Base-by-base conservation (phyloP, 2,329 filamentous ascomycete species). In the Incumbomyces delicatus region DNA sequence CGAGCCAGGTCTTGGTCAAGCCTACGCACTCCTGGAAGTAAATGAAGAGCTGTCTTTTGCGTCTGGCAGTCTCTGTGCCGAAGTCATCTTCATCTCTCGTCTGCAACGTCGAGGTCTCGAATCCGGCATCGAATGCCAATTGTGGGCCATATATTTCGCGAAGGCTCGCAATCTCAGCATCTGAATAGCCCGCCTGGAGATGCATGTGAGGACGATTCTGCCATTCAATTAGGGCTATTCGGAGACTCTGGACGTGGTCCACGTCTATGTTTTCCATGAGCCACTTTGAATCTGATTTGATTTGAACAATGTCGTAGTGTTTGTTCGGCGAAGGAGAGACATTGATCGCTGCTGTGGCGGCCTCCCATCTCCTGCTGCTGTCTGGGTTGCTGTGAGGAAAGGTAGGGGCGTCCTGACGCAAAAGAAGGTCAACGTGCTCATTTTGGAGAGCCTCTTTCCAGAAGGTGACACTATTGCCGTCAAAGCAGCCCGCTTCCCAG, bases 231-330 rank as follows among this genome's bases (percentile, higher is more conserved):
- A 94, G 70, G 2, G 82, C 82, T 36, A 94, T 73, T 50, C 92
- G 79, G 58, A 98, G 71, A 20, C 90, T 88, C 11, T 83, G 78
- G 36, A 92, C 71, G 63, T 95, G 81, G 63, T 92, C 87, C 54
- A 95, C 79, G 37, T 78, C 74, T 42, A 81, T 79, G 59, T 83
- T 79, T 58, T 83, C 79, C 65, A 87, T 89, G 52, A 98, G 71
- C 88, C 89, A 96, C 55, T 84, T 63, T 30, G 87, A 78, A 69
- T 96, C 89, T 39, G 79, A 77, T 67, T 94, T 95, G 62, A 96
- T 79, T 59, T 83, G 71, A 33, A 84, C 80, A 55, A 95, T 72
- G 59, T 89, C 79, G 61, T 83, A 86, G 47, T 77, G 77, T 34
- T 77, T 75, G 57, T 77, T 78, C 11, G 77, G 70, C 4, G 77